Conservation (phyloP, 306 rosid genomes). For the Gillenia trifoliata region DNA sequence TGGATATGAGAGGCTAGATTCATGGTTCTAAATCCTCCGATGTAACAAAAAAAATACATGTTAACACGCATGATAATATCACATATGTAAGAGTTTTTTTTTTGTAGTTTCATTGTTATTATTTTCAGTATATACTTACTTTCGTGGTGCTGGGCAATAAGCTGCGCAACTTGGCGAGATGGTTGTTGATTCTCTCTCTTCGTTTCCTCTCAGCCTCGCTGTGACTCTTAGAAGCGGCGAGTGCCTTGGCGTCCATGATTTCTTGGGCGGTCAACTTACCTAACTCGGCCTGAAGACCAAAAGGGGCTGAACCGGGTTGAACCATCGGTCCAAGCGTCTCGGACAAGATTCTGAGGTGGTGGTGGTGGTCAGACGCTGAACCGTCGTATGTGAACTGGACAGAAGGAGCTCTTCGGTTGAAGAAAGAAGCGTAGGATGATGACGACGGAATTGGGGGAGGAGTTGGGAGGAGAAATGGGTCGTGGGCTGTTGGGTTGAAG, state of each 20-base stretch:
- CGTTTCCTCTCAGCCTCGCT: conserved; percentile 93
- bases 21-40: not conserved
- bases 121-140: conserved; percentile 41
- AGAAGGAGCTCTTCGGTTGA: conserved; percentile 53
- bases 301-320: conserved; percentile 58
- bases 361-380: conserved; percentile 56
- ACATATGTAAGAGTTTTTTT: not conserved
- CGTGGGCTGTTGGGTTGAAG: conserved; percentile 29
- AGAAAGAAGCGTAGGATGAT: conserved; percentile 45
- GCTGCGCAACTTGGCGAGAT: conserved; percentile 84
- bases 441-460: conserved; percentile 22
- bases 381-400: conserved; percentile 73
- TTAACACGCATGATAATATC: conserved; percentile 21
- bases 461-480: conserved; percentile 51
- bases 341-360: conserved; percentile 67
- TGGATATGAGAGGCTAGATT: not conserved
- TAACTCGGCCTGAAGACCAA: conserved; percentile 80
- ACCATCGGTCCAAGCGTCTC: conserved; percentile 61
- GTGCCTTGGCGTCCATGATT: conserved; percentile 92
- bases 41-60: not conserved
- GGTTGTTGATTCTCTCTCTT: conserved; percentile 93
- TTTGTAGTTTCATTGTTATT: not conserved
- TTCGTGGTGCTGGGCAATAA: conserved; percentile 84
- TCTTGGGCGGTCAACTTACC: conserved; percentile 84
- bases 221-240: conserved; percentile 87